Conservation (phyloP, 352 stramenopile genomes). For the Phytopythium oedochilum region DNA sequence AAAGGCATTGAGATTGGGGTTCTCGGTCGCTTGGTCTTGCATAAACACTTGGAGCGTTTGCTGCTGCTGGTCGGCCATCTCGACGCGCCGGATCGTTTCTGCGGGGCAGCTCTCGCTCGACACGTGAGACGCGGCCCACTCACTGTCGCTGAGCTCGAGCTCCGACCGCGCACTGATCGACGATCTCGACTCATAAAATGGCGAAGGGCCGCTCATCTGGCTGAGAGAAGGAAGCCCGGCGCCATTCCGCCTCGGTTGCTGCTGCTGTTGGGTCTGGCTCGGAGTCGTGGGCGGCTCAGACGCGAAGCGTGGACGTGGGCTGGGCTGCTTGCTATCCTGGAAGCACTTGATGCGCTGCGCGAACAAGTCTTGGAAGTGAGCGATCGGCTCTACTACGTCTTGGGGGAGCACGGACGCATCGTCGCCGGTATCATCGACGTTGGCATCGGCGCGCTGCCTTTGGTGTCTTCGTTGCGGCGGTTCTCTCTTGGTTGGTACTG, state of each 20-base stretch:
- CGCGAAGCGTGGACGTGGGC: too few relatives aligned
- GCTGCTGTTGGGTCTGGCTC: background rate
- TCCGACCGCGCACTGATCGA: background rate
- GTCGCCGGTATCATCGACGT: background rate
- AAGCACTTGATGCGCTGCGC: background rate
- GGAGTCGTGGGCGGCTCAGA: too few relatives aligned
- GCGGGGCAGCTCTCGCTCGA: background rate
- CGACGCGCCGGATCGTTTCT: background rate
- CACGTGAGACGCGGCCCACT: background rate
- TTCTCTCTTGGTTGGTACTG: background rate
- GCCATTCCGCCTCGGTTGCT: background rate
- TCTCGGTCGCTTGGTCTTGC: slow-evolving; percentile 19
- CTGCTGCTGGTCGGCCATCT: slow-evolving; percentile 10
- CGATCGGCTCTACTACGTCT: background rate
- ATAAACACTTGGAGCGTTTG: slow-evolving; percentile 9
- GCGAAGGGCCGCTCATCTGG: background rate
- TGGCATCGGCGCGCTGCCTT: background rate
- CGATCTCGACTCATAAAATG: background rate
- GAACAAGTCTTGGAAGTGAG: slow-evolving; percentile 2
- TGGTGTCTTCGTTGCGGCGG: background rate
- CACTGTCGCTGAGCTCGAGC: background rate
- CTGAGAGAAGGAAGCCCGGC: background rate
- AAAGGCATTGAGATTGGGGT: background rate
- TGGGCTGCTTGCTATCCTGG: background rate
- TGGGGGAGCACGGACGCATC: background rate